Evolutionary conservation across 805 yeast species (phyloP), one percentile per base, ranked within the genome.

Genomic region (Schizosaccharomyces osmophilus): DNA sequence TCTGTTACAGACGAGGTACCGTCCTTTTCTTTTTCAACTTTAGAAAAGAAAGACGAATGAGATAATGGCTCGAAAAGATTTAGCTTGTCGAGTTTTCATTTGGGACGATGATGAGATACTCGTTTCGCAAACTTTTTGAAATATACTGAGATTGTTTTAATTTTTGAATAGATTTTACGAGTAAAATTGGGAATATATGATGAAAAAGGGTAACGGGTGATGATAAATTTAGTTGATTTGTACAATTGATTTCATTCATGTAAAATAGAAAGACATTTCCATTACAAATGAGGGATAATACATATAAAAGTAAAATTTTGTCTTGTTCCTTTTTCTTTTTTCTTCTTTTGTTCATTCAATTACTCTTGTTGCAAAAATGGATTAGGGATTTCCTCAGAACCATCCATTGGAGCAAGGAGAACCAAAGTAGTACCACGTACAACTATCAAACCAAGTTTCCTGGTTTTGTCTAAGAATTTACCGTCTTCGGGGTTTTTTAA

Each of bases 371-470:
- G 67, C 11, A 69, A 71, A 68, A 83, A 84, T 9, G 93, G 93
- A 67, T 85, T 85, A 58, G 79, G 57, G 5, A 85, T 84, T 62
- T 75, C 73, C 67, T 81, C 85, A 66, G 80, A 76, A 11, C 94
- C 93, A 60, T 83, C 82, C 48, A 79, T 77, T 26, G 94, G 90
- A 2, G 89, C 71, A 61, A 82, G 68, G 3, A 87, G 79, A 66
- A 85, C 78, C 63, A 90, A 71, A 62, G 82, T 76, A 3, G 94
- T 88, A 15, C 97, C 94, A 72, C 96, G 82, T 6, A 85, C 86
- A 55, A 90, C 90, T 26, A 87, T 88, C 43, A 79, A 75, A 0
- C 95, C 95, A 60, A 88, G 74, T 3, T 74, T 72, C 69, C 97
- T 80, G 0, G 85, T 82, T 65, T 81, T 63, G 31, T 65, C 79